Evolutionary conservation across 495 filamentous ascomycete species (phyloP), one percentile per base, ranked within the genome.

Genomic region (Recurvomyces mirabilis): DNA sequence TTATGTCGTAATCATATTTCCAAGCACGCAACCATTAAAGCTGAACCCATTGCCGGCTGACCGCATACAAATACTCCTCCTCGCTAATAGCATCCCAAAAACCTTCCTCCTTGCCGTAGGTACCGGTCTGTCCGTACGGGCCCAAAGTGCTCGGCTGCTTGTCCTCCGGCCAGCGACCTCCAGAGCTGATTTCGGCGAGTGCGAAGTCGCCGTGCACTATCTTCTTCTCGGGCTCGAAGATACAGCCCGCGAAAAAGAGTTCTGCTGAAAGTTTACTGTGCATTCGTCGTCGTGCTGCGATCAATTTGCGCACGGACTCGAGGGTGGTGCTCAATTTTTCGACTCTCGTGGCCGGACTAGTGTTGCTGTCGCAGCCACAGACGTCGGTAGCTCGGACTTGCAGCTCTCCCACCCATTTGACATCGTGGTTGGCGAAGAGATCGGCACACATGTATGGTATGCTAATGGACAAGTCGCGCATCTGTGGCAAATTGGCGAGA

Each of bases 51-150:
- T 53, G 26, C 51, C 56, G 53, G 33, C 49, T 42, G 25, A 72
- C 54, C 18, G 62, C 71, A 29, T 55, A 47, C 17, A 65, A 55
- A 44, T 67, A 74, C 42, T 64, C 62, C 13, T 60, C 59, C 53
- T 73, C 71, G 31, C 56, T 52, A 47, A 74, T 35, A 48, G 59
- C 38, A 58, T 63, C 58, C 47, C 60, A 66, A 29, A 26, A 31
- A 6, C 44, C 53, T 40, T 63, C 65, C 28, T 66, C 67, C 38
- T 70, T 71, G 22, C 67, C 70, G 36, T 73, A 73, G 17, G 69
- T 53, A 0, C 71, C 71, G 5, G 68, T 71, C 32, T 58, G 57
- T n/a, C 71, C 71, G 39, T 72, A 74, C 0, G 71, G 71, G 0
- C 71, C 71, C 46, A 72, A 72, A 11, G 61, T 61, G 24, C 60